phyloP scores from a whole-genome alignment of 805 yeast species.

The Phaffomyces opuntiae region DNA sequence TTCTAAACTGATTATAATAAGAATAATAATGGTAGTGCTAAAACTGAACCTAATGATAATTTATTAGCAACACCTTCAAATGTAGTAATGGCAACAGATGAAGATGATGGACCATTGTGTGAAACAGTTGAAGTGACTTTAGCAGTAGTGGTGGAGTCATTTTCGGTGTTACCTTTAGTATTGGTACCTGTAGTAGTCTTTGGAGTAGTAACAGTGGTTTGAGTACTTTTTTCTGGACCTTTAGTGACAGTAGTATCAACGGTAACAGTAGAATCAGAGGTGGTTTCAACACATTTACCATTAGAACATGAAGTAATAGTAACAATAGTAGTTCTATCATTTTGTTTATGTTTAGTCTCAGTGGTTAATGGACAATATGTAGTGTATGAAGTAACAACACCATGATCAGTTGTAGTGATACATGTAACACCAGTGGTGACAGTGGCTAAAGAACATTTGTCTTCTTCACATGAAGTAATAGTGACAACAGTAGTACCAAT shows the following conservation, averaged over 20 bases:
- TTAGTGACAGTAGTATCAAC: too few species aligned
- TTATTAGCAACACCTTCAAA: background rate
- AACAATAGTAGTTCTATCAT: background rate
- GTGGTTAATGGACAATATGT: conserved; percentile 11
- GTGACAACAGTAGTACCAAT: conserved; percentile 5
- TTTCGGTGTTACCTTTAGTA: too few species aligned
- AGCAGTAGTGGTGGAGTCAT: too few species aligned
- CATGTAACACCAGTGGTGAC: conserved; percentile 24
- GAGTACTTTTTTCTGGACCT: too few species aligned
- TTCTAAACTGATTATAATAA: too few species aligned
- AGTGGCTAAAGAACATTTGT: conserved; percentile 22
- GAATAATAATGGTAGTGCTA: background rate
- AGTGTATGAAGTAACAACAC: conserved; percentile 25
- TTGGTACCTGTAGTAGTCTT: too few species aligned
- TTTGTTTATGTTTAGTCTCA: too few species aligned
- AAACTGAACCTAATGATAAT: background rate
- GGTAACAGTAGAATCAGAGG: background rate
- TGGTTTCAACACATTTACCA: too few species aligned
- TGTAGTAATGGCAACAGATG: background rate
- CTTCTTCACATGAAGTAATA: conserved; percentile 24
- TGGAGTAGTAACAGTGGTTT: too few species aligned
- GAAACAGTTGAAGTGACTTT: too few species aligned
- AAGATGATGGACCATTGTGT: background rate
- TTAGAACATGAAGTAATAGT: too few species aligned
- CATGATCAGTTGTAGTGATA: conserved; percentile 24